Evolutionary conservation across 164 flowering plant genomes (phyloP).

Genomic region (Piper betle): DNA sequence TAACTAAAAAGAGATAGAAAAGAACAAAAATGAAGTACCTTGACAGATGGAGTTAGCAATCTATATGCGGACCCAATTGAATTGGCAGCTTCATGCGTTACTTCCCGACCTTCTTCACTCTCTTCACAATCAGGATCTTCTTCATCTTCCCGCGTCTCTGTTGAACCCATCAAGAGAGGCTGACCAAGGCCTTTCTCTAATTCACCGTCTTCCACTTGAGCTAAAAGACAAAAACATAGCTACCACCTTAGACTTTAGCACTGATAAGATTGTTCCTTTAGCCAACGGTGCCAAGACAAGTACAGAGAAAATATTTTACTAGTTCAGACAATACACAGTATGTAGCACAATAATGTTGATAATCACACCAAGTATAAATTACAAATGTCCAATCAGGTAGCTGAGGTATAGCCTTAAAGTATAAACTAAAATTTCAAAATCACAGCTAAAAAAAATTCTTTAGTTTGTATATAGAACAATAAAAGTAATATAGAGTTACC

Average conservation of each 20-base stretch:
- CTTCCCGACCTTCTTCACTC: constrained; percentile 36
- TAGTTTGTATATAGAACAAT: background rate
- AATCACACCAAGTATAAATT: too few relatives aligned
- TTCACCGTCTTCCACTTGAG: constrained; percentile 12
- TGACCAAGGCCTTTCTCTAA: constrained; percentile 36
- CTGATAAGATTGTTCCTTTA: too few relatives aligned
- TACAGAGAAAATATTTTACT: too few relatives aligned
- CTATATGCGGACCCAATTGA: constrained; percentile 50
- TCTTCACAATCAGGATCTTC: constrained; percentile 35
- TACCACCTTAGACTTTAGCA: too few relatives aligned
- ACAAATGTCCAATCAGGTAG: too few relatives aligned
- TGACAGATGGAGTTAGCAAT: constrained; percentile 56
- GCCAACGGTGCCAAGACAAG: too few relatives aligned
- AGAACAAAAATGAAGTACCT: constrained; percentile 14
- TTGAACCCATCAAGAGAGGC: constrained; percentile 33
- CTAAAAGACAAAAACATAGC: constrained; percentile 7
- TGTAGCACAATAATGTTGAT: too few relatives aligned
- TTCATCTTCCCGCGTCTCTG: constrained; percentile 32
- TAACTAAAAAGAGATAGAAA: background rate
- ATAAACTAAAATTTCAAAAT: background rate
- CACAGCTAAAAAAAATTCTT: background rate
- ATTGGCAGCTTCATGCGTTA: constrained; percentile 34
- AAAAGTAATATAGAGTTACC: constrained; percentile 8
- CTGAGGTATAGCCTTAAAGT: too few relatives aligned
- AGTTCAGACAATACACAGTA: too few relatives aligned